Percentiles rank a stretch among this genome's conserved stretches.
Conservation (phyloP, 768 basidiomycete species). For the Pseudohyphozyma bogoriensis region DNA sequence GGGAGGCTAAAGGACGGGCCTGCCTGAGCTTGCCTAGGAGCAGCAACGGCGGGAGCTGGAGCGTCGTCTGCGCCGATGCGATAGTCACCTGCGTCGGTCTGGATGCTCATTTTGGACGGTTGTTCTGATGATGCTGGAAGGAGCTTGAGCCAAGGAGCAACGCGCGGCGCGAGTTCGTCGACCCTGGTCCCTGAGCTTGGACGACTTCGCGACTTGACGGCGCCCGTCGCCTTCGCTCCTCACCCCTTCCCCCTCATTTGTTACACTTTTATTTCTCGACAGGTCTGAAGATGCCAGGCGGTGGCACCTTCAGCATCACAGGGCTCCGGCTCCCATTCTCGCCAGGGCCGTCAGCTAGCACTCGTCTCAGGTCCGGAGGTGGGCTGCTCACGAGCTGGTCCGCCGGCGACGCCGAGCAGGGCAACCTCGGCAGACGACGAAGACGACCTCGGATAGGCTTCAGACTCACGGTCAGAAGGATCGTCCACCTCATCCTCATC, state of each 20-base stretch:
- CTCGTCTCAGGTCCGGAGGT: neutral
- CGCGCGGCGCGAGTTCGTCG: no score
- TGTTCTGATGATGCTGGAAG: neutral
- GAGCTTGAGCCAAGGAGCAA: no score
- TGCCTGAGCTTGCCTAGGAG: neutral
- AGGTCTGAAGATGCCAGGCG: neutral
- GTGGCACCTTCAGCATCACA: neutral
- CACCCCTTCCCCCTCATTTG: neutral
- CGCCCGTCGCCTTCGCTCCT: no score
- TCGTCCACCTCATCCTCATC: neutral
- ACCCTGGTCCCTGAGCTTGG: no score
- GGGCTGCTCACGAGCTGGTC: neutral
- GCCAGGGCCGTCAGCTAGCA: neutral
- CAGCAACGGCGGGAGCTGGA: neutral
- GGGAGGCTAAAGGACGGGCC: conserved; percentile 23
- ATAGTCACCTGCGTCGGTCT: neutral
- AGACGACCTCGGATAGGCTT: no score
- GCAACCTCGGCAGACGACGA: no score
- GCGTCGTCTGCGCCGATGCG: conserved; percentile 1
- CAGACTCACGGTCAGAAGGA: no score
- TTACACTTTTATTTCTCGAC: no score
- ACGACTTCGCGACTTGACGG: no score
- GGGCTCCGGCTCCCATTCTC: neutral
- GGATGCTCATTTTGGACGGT: neutral
- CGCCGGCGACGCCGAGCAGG: neutral